Base-by-base conservation (phyloP, 495 filamentous ascomycete species). In the Aspergillus coremiiformis region DNA sequence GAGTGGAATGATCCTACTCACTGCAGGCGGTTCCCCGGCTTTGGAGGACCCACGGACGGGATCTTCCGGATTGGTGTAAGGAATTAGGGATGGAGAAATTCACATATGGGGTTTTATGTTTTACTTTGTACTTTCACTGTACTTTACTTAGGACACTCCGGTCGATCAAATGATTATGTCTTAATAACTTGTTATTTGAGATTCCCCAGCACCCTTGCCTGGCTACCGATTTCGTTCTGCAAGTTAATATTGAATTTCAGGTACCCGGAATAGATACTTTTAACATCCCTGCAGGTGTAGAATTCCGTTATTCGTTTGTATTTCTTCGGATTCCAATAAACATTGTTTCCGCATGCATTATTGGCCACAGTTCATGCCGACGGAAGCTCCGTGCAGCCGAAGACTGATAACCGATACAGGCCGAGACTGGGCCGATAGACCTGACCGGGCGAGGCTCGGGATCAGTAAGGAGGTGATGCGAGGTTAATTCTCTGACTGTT, bases 301-400 rank as follows among this genome's bases (percentile, higher is more conserved):
- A 1, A 35, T 14, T 10, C 32, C 14, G 14, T 5, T 12, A 35
- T 35, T 35, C 11, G 32, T 14, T 15, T 12, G 32, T 15, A n/a
- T 14, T 35, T 35, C 32, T n/a, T 35, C 14, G 32, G 32, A 15
- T 35, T 14, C 32, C n/a, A 35, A 2, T 10, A 35, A 4, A 4
- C 8, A 27, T 27, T 27, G 24, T 4, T 27, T n/a, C n/a, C n/a
- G n/a, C n/a, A n/a, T n/a, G n/a, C n/a, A n/a, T n/a, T n/a, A n/a
- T n/a, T n/a, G n/a, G n/a, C n/a, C n/a, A n/a, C n/a, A n/a, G n/a
- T n/a, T n/a, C n/a, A n/a, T n/a, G 7, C 26, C 19, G 11, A 48
- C 7, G 44, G 49, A 47, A 56, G 53, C 62, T 73, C 70, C 70
- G 66, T 69, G 63, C 60, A 63, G 61, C 70, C 70, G 70, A 70